A percentile compares a stretch with the other conserved stretches of the same genome.
phyloP scores from a whole-genome alignment of 495 filamentous ascomycete genomes.

The Penicillium diatomitis region DNA sequence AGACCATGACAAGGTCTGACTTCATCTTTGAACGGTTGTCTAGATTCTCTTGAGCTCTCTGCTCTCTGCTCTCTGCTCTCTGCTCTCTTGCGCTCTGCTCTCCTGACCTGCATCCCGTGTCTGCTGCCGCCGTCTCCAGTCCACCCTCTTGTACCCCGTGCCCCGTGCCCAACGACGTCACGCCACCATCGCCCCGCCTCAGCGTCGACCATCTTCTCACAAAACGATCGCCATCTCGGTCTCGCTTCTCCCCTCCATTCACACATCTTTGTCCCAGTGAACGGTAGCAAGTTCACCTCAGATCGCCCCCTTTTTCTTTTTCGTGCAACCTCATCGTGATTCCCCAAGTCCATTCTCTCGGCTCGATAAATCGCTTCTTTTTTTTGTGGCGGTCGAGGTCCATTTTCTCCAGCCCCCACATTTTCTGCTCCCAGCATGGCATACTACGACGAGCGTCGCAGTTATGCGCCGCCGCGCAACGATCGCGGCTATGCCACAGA shows the following conservation, averaged over 20 bases:
- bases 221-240: not conserved
- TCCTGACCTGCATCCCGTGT: not conserved
- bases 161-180: slow-evolving; percentile 13
- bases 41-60: not conserved
- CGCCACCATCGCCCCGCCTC: slow-evolving; percentile 20
- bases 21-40: not conserved
- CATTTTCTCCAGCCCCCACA: slow-evolving; percentile 3
- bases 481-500: slow-evolving; percentile 23
- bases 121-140: not conserved
- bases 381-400: not conserved
- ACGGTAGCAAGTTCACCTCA: slow-evolving; percentile 9
- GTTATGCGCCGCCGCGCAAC: slow-evolving; percentile 24
- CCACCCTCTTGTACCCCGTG: not conserved
- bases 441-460: slow-evolving; percentile 33
- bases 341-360: not conserved
- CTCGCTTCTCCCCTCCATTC: slow-evolving; percentile 4
- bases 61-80: slow-evolving; percentile 3
- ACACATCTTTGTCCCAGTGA: slow-evolving; percentile 8
- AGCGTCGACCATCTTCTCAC: not conserved
- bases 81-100: not conserved
- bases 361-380: too few relatives aligned
- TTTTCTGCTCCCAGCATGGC: slow-evolving; percentile 21
- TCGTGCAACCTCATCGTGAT: not conserved
- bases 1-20: not conserved
- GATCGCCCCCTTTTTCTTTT: slow-evolving; percentile 2